Conservation (phyloP, 345 rosid genomes). For the Microcos paniculata region DNA sequence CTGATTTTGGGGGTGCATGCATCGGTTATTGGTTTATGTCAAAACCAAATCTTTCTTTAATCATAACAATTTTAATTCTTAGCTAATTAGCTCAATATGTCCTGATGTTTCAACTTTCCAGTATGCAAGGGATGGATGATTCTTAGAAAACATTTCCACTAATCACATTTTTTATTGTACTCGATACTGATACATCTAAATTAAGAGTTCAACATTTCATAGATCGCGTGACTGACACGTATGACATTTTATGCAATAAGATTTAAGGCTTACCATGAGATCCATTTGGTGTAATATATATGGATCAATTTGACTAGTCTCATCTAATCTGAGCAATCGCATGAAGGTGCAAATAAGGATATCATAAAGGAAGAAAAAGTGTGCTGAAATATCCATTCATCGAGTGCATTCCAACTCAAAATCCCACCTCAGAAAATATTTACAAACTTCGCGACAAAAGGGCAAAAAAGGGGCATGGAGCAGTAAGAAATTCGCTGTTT, state of each 20-base stretch:
- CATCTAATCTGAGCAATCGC: not conserved
- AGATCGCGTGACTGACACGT: no score
- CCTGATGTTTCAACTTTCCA: not conserved
- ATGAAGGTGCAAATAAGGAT: not conserved
- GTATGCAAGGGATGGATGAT: not conserved
- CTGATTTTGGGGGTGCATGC: not conserved
- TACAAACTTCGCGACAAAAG: constrained; percentile 4
- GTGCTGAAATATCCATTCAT: not conserved
- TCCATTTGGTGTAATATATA: not conserved
- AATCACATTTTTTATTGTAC: no score
- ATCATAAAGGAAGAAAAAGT: not conserved
- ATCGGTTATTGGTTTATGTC: not conserved
- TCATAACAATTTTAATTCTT: not conserved
- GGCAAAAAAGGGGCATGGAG: not conserved
- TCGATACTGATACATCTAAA: no score
- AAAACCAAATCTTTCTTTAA: constrained; percentile 6
- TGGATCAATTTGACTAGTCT: not conserved
- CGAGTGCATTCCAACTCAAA: constrained; percentile 16
- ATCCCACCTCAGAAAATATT: constrained; percentile 1
- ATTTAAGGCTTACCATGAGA: not conserved
- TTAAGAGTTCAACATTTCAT: no score
- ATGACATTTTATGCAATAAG: not conserved
- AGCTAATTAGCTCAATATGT: not conserved
- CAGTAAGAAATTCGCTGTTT: not conserved
- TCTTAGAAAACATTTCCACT: not conserved